phyloP scores from a whole-genome alignment of 148 eudicot species.

The Mesembryanthemum crystallinum region DNA sequence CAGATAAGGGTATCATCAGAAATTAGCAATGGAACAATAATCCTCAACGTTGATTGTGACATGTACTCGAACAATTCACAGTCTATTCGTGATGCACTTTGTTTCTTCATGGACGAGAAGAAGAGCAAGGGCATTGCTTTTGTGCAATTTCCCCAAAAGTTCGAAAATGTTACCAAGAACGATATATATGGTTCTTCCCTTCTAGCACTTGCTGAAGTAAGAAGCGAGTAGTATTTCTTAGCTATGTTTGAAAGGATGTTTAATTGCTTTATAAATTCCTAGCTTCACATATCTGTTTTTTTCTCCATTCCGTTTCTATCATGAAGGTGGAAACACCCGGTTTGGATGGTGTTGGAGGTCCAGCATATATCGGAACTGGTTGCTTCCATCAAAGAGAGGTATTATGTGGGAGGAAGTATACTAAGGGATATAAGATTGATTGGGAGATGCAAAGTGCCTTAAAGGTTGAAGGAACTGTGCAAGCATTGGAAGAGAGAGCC shows the following conservation, averaged over 20 bases:
- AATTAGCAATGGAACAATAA: conserved; percentile 65
- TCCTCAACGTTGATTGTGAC: conserved; percentile 83
- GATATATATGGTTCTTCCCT: conserved; percentile 54
- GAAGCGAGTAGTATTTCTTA: background rate
- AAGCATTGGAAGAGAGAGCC: conserved; percentile 46
- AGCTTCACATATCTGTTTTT: background rate
- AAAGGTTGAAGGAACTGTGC: conserved; percentile 19
- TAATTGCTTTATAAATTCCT: background rate
- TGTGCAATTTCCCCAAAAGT: conserved; percentile 74
- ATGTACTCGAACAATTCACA: conserved; percentile 71
- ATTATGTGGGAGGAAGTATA: conserved; percentile 52
- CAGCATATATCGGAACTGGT: conserved; percentile 68
- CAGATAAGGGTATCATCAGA: conserved; percentile 84
- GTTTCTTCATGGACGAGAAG: conserved; percentile 82
- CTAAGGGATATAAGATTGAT: conserved; percentile 28
- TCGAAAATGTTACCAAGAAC: conserved; percentile 52
- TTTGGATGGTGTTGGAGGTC: conserved; percentile 77
- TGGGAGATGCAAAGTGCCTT: conserved; percentile 35
- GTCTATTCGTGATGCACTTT: conserved; percentile 62
- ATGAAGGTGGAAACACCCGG: conserved; percentile 69
- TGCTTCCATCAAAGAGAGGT: conserved; percentile 83
- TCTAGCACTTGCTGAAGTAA: conserved; percentile 39
- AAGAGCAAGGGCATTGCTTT: conserved; percentile 63
- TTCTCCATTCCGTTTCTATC: background rate
- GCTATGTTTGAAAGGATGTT: background rate